Conservation (phyloP, 768 basidiomycete species). For the Serendipita sp. region DNA sequence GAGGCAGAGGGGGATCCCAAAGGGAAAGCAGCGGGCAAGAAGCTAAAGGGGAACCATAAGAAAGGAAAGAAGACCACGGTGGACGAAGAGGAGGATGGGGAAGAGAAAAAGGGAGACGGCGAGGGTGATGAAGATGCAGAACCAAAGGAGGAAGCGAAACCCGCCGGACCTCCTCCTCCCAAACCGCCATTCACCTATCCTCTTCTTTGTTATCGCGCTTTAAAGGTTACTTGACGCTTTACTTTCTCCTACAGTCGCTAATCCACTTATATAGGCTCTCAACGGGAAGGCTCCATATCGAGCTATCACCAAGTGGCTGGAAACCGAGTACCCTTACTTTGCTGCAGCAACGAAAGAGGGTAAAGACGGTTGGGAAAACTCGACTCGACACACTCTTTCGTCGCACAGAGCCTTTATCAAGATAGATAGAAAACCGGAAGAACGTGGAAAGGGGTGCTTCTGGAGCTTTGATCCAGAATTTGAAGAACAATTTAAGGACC, state of each 20-base stretch:
- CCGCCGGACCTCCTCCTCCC: conserved; percentile 29
- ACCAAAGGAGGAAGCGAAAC: conserved; percentile 12
- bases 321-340: conserved; percentile 32
- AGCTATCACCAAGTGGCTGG: conserved; percentile 86
- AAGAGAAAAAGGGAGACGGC: neutral
- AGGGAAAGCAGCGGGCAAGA: neutral
- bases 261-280: neutral
- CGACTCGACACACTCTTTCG: conserved; percentile 78
- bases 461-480: conserved; percentile 77
- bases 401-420: conserved; percentile 85
- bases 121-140: conserved; percentile 12
- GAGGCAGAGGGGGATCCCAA: neutral
- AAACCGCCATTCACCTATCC: conserved; percentile 87
- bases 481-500: conserved; percentile 52
- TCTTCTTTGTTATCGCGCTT: conserved; percentile 77
- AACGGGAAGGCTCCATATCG: conserved; percentile 75
- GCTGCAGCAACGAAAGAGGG: conserved; percentile 9
- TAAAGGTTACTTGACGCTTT: conserved; percentile 30
- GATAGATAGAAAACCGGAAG: conserved; percentile 67
- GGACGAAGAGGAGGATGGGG: neutral
- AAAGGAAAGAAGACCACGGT: conserved; percentile 48
- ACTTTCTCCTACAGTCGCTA: conserved; percentile 3
- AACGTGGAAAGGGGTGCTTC: conserved; percentile 80
- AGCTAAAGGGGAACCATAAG: conserved; percentile 30
- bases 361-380: neutral